Base-by-base conservation (phyloP, 2,329 filamentous ascomycete genomes). In the Gnomoniopsis sp. region DNA sequence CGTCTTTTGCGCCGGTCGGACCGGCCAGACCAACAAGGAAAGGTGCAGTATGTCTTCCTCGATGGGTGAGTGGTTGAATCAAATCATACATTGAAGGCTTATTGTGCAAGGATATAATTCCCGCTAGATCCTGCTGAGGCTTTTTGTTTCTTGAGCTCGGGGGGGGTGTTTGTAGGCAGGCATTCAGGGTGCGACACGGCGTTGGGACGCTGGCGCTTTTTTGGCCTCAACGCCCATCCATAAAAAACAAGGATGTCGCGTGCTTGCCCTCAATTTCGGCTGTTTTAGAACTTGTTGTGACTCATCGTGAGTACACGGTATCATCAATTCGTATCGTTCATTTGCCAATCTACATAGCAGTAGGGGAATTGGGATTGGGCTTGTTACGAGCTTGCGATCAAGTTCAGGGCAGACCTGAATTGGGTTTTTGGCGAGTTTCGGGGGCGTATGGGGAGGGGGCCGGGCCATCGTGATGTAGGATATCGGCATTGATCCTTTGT, bases 241-340 rank as follows among this genome's bases (percentile, higher is more conserved):
- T n/a, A n/a, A n/a, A n/a, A 4, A 30, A 30, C 26, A 30, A 30
- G 26, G 26, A 30, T 11, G 36, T 41, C 36, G 36, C 36, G 36
- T 41, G 36, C 14, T 6, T n/a, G 12, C 36, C 36, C 36, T 12
- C 36, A 30, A 30, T 30, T 30, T 30, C 26, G 26, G 49, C 34
- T 51, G 49, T 51, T 51, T 51, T 19, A 51, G 33, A 38, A 36
- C 33, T 21, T 36, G n/a, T n/a, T 22, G 47, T 59, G 57, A 59
- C 57, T 59, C 57, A 59, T 36, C 14, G 8, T 17, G 26, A 53
- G 38, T 48, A 55, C 47, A 34, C 23, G n/a, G n/a, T n/a, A n/a
- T n/a, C n/a, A 22, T 8, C 36, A 50, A 50, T 56, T 50, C 46
- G 19, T 23, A 12, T 15, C 36, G 15, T 46, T 47, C 46, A 55